Base-by-base conservation (phyloP, 306 rosid species). In the Rubus idaeus region DNA sequence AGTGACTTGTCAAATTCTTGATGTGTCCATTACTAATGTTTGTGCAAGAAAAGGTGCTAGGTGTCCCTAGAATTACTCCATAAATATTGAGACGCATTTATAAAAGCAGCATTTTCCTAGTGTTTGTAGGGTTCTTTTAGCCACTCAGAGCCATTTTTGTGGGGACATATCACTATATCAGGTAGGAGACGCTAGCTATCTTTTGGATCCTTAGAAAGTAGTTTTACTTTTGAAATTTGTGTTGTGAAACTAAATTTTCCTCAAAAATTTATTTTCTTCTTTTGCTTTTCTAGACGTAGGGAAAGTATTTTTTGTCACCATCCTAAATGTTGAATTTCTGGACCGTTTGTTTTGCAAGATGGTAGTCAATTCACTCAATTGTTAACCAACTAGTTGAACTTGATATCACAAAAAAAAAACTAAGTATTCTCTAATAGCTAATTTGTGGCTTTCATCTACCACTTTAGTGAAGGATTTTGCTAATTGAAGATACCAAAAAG, bases 141-240 rank as follows among this genome's bases (percentile, higher is more conserved):
- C 81, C 39, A 73, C 71, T 56, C 70, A 78, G 74, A 56, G 56
- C 57, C 49, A 80, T 69, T 71, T 35, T 23, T 78, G 85, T 68
- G 81, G 90, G 87, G 88, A 78, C 83, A 23, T 66, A 51, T 64
- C 46, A n/a, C n/a, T 23, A 65, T 62, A 35, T 51, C 76, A 53
- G 82, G 79, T 77, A 47, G 61, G 62, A 75, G 58, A 37, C 12
- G 79, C 61, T 13, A 50, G 66, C 71, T 52, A 18, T 51, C 79
- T 75, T 82, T 68, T 56, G 58, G 74, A 78, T 83, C 88, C 21
- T 78, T 57, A 63, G 75, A 91, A 89, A 84, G 92, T 80, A 61
- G 51, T 21, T 18, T 49, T 30, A 73, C 92, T 89, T 91, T 89
- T 68, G 79, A 74, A 78, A 73, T 64, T 63, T 63, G 9, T 65